A percentile compares a stretch with the other conserved stretches of the same genome.
Evolutionary conservation across 345 rosid genomes (phyloP).

Genomic region (Ceriops tagal): DNA sequence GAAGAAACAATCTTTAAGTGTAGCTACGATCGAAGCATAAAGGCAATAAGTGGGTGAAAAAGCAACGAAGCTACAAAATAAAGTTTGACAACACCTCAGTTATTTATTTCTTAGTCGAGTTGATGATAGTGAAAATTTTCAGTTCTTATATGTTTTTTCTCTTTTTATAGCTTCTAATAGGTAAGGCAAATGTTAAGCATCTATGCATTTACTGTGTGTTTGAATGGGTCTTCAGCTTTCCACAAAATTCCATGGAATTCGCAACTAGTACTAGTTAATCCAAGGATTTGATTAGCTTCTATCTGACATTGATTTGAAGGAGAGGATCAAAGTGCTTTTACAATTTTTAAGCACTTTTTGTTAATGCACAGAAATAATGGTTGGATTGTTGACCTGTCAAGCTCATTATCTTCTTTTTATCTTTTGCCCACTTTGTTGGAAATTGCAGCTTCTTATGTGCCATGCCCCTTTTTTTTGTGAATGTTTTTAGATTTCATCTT

Average conservation of each 20-base stretch:
- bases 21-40: too few relatives aligned
- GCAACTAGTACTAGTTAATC: neutral
- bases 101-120: too few relatives aligned
- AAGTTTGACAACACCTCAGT: too few relatives aligned
- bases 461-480: neutral
- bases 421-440: neutral
- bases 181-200: too few relatives aligned
- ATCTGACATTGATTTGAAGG: neutral
- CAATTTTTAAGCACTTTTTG: neutral
- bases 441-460: neutral
- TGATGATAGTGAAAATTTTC: too few relatives aligned
- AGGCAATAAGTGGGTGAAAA: too few relatives aligned
- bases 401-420: neutral
- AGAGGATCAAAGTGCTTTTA: neutral
- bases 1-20: too few relatives aligned
- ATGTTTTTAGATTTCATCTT: slow-evolving; percentile 22
- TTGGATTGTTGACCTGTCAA: neutral
- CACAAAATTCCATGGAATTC: neutral
- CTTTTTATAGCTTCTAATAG: too few relatives aligned
- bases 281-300: neutral
- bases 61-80: too few relatives aligned
- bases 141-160: too few relatives aligned
- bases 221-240: neutral
- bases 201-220: too few relatives aligned
- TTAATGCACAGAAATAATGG: neutral